Base-by-base conservation (phyloP, 306 rosid species). In the Coriaria nepalensis region DNA sequence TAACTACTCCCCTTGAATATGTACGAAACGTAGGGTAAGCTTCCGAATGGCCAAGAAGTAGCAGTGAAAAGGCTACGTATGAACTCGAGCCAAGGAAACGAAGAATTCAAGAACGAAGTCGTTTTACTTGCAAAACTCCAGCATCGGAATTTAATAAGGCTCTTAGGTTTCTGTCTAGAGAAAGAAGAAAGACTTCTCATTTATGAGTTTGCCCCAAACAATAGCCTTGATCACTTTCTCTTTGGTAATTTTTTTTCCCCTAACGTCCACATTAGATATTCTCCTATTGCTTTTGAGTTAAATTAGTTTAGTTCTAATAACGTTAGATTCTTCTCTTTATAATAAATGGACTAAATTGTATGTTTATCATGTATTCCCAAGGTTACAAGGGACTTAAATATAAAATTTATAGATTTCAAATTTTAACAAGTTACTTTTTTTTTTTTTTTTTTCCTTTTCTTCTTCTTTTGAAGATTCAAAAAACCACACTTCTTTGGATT, bases 31-130 rank as follows among this genome's bases (percentile, higher is more conserved):
- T 39, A 62, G 67, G 67, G 60, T 6, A 62, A 9, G 49, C 47
- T 53, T 34, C 15, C 7, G 5, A 39, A 15, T 49, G 55, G 62
- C 13, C 40, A 40, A 43, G 43, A 63, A 2, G 40, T 63, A 33
- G 68, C 56, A 14, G 61, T 63, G 11, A 63, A 63, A 55, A 54
- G 61, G 8, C 56, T 47, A 6, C 41, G 38, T 1, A 14, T 13
- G 33, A 47, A 43, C 33, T 55, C 62, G 1, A n/a, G 7, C 35
- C 61, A 55, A 45, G 56, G 68, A 29, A 36, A 38, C 7, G 33
- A 4, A 9, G 68, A 63, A 37, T 63, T 63, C 33, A 63, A 63
- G 46, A 63, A 49, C 0, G 68, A 63, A 42, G 62, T 55, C 6
- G 14, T 35, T 10, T 37, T 47, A 8, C 39, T 63, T 5, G 55